A percentile compares a stretch with the other conserved stretches of the same genome.
Conservation (phyloP, 257 asterid species). For the Verbascum thapsus region DNA sequence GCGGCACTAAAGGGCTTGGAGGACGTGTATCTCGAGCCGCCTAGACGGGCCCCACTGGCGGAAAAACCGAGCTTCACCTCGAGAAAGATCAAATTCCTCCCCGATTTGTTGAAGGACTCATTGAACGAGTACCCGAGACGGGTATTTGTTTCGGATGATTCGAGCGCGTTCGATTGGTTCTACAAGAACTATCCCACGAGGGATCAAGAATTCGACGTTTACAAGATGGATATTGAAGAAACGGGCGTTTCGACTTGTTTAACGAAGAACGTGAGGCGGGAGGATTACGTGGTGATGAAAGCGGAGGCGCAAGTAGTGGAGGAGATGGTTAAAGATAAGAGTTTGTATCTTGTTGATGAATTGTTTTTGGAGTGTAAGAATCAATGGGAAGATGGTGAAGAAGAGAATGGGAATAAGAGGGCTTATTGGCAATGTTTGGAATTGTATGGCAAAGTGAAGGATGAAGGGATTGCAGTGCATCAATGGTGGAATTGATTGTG, state of each 20-base stretch:
- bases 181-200: constrained; percentile 47
- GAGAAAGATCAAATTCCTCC: constrained; percentile 39
- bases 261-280: constrained; percentile 47
- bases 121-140: constrained; percentile 44
- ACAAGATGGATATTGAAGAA: constrained; percentile 37
- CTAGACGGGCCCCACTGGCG: constrained; percentile 23
- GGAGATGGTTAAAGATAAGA: constrained; percentile 57
- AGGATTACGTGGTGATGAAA: constrained; percentile 84
- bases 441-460: constrained; percentile 75
- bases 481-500: constrained; percentile 81
- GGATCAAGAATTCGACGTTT: constrained; percentile 42
- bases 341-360: constrained; percentile 65
- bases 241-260: constrained; percentile 59
- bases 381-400: constrained; percentile 47
- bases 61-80: constrained; percentile 20
- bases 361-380: too few relatives aligned
- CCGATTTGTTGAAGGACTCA: constrained; percentile 45
- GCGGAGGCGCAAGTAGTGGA: constrained; percentile 84
- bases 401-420: constrained; percentile 46
- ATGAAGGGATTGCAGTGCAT: constrained; percentile 80
- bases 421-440: constrained; percentile 89
- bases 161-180: constrained; percentile 42
- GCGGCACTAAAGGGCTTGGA: constrained; percentile 48
- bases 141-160: constrained; percentile 42
- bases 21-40: constrained; percentile 56